Evolutionary conservation across 208 protist species (phyloP), one percentile per base, ranked within the genome.

Genomic region (Porcisia hertigi): DNA sequence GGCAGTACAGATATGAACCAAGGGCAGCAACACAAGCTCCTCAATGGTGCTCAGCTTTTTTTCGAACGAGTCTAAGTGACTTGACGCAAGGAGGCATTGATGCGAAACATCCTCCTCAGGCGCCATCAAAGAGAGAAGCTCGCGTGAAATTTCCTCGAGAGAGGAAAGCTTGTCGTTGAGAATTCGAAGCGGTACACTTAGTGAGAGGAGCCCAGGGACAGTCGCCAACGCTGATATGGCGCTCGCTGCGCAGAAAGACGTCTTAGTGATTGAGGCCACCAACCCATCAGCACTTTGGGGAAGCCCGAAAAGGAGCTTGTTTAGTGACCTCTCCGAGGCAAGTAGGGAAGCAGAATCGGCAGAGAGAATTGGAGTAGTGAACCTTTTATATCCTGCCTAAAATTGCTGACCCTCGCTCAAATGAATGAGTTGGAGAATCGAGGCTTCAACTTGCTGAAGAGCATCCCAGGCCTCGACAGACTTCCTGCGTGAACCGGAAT

Each of bases 291-390:
- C 45, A 49, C 41, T 39, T 23, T 54, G 49, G 36, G 66, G 41
- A 69, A 79, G 55, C 67, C 66, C 69, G 20, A 64, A 84, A 5
- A 84, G 58, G 23, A 80, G 63, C 47, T 76, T 75, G 58, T 79
- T 74, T 2, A 84, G 45, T 6, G 71, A 34, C 3, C 16, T 39
- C 58, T 84, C 80, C 25, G 80, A 34, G 6, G 34, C 53, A 25
- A 84, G 75, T 12, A 59, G 72, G 23, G 57, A 53, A 47, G 7
- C 9, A 12, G 18, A 65, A 8, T 67, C 63, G 25, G 39, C 6
- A 52, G 23, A 34, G 36, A 7, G 1, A 43, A 20, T 43, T 0
- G 63, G 25, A 67, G 34, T 49, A 25, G 63, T 25, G 41, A 20
- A 52, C 1, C 9, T 8, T 47, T 49, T 52, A 20, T 49, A 30